A percentile compares a stretch with the other conserved stretches of the same genome.
Conservation (phyloP, 2,329 filamentous ascomycete genomes). For the Alternaria sp. region DNA sequence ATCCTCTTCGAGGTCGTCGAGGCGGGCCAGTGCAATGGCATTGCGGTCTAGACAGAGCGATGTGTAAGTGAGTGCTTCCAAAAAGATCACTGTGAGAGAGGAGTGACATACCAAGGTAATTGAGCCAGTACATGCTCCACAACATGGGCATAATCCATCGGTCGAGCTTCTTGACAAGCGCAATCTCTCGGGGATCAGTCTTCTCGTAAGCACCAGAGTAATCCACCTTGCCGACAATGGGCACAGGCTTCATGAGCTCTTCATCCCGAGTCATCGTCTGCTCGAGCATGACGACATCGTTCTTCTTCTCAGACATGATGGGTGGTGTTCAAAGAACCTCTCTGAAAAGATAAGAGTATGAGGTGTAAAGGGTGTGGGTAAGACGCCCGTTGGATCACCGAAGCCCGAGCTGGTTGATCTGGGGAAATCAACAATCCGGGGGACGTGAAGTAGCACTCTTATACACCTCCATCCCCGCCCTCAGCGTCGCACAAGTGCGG, state of each 20-base stretch:
- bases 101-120: conserved; percentile 8
- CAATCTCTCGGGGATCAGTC: conserved; percentile 44
- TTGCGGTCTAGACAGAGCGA: conserved; percentile 57
- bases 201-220: conserved; percentile 45
- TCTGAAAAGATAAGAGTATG: neutral
- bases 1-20: conserved; percentile 66
- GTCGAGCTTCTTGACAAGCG: conserved; percentile 41
- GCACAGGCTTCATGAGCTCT: conserved; percentile 30
- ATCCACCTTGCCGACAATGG: conserved; percentile 35
- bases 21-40: conserved; percentile 68
- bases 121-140: conserved; percentile 32
- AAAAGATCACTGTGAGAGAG: conserved; percentile 18
- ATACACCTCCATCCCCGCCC: conserved; percentile 15
- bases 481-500: neutral
- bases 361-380: conserved; percentile 7
- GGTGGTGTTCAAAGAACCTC: neutral
- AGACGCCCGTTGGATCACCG: conserved; percentile 24
- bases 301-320: conserved; percentile 33
- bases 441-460: conserved; percentile 25
- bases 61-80: conserved; percentile 38
- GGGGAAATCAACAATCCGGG: conserved; percentile 29
- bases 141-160: conserved; percentile 36
- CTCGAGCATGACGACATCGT: conserved; percentile 37
- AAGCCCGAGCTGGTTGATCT: conserved; percentile 31
- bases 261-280: conserved; percentile 28